Percentiles rank a stretch among this genome's conserved stretches.
Evolutionary conservation across 106 monocot species (phyloP).

Genomic region (Hemerocallis citrina): DNA sequence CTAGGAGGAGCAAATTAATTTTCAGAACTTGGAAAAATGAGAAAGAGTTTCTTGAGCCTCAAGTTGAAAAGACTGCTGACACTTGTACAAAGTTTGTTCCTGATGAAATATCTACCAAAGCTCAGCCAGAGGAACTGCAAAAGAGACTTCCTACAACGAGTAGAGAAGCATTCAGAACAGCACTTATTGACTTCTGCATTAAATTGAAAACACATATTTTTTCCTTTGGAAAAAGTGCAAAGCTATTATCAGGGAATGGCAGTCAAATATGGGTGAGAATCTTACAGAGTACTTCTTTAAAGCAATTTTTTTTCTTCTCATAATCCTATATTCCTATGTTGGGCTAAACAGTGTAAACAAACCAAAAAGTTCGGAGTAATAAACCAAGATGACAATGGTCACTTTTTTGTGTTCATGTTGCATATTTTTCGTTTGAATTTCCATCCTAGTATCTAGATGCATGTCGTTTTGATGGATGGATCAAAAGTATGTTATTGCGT

Average conservation of each 20-base stretch:
- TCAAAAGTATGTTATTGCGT: too few species aligned
- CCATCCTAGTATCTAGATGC: too few species aligned
- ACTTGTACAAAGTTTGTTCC: not conserved
- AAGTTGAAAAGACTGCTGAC: slow-evolving; percentile 31
- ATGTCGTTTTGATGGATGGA: too few species aligned
- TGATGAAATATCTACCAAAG: slow-evolving; percentile 22
- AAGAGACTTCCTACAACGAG: slow-evolving; percentile 22
- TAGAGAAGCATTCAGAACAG: slow-evolving; percentile 42
- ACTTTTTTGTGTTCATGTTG: too few species aligned
- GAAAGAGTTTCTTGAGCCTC: slow-evolving; percentile 55
- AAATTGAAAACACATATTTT: slow-evolving; percentile 35
- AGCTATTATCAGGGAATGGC: slow-evolving; percentile 15
- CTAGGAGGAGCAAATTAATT: slow-evolving; percentile 50
- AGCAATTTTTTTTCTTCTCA: not conserved
- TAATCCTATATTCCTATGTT: not conserved
- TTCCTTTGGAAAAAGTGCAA: slow-evolving; percentile 39
- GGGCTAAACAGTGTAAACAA: not conserved
- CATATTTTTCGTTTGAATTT: too few species aligned
- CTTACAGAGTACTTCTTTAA: not conserved
- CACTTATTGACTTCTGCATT: slow-evolving; percentile 33
- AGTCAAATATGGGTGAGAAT: slow-evolving; percentile 55
- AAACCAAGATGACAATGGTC: not conserved
- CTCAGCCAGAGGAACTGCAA: slow-evolving; percentile 17
- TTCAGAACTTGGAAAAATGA: slow-evolving; percentile 72
- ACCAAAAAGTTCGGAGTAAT: not conserved